Evolutionary conservation across 1,284 basidiomycete genomes (phyloP), one percentile per base, ranked within the genome.

Genomic region (Irpex lacteus): DNA sequence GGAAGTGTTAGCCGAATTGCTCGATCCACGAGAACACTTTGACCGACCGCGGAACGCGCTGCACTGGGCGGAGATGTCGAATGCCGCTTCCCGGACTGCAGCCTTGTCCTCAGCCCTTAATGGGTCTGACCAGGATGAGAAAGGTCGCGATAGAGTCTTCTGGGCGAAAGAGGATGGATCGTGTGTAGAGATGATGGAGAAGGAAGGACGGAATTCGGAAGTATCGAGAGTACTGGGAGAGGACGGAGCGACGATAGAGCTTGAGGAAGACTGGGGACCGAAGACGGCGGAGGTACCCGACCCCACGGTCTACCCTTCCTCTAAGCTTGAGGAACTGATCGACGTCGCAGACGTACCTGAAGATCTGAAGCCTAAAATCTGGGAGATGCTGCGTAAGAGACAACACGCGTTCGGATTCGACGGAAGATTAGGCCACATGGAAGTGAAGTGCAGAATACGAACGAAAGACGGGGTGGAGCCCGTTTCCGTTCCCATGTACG

Each of bases 401-500:
- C 9, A 52, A 21, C n/a, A 26, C 21, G 21, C 21, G 21, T 21
- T 21, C 21, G 21, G 21, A 21, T 21, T 21, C 21, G 21, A 21
- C 21, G 15, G 52, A 19, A 9, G 52, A 19, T 19, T 54, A 9
- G 52, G 52, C 11, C 52, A 54, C 18, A 9, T 54, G 9, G 11
- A 54, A 32, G 19, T 18, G 9, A 26, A 37, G 34, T 59, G 57
- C 37, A 13, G 26, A 11, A 36, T 59, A 9, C 57, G 57, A 34
- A 60, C 52, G 8, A 32, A 54, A 26, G 59, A 60, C 8, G 61
- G 61, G 26, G 56, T 11, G 5, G 53, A 67, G 8, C 72, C 71
- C 2, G 65, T 74, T 4, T 67, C 70, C 2, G 38, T 69, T 18
- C 69, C 75, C 2, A 70, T 70, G 68, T 72, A 71, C 60, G 62